Base-by-base conservation (phyloP, 371 early-diverging fungal species). In the Catenaria anguillulae region DNA sequence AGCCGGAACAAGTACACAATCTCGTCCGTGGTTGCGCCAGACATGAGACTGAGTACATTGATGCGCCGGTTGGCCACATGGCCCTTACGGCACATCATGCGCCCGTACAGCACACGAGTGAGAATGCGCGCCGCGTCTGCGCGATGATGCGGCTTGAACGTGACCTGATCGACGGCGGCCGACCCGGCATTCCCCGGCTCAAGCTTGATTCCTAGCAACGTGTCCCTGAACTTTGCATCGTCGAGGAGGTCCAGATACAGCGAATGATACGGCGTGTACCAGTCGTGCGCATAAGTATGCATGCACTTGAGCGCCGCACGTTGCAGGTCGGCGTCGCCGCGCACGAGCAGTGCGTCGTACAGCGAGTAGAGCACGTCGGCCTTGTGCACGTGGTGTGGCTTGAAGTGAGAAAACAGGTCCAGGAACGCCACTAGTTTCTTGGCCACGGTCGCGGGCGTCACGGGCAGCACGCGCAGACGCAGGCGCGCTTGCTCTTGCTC, bases 181-280 rank as follows among this genome's bases (percentile, higher is more conserved):
- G n/a, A n/a, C n/a, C n/a, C n/a, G n/a, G n/a, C n/a, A n/a, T n/a
- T n/a, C n/a, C n/a, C n/a, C 8, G 76, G 54, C 0, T 77, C 75
- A 35, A 90, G 70, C 54, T 85, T 75, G 37, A 92, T 80, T 1
- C 83, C 82, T 23, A 87, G 71, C 31, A 97, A 73, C 63, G 84
- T 84, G 64, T 95, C 94, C 33, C 95, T 85, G 81, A 93, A 92
- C 63, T 82, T 85, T 56, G 76, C 71, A n/a, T 93, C 94, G 46
- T 90, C 85, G 19, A 87, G 66, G 56, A 95, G 66, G 33, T 79
- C 81, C 58, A 79, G 75, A 60, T 95, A 72, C 42, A 84, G 78
- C 37, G 89, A 91, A 17, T 77, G 77, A 64, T 90, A 89, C 19
- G 81, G 83, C 12, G 68, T 66, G 34, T 93, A 63, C 23, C 82